Evolutionary conservation across 148 eudicot species (phyloP), one percentile per base, ranked within the genome.

Genomic region (Drosera capensis): DNA sequence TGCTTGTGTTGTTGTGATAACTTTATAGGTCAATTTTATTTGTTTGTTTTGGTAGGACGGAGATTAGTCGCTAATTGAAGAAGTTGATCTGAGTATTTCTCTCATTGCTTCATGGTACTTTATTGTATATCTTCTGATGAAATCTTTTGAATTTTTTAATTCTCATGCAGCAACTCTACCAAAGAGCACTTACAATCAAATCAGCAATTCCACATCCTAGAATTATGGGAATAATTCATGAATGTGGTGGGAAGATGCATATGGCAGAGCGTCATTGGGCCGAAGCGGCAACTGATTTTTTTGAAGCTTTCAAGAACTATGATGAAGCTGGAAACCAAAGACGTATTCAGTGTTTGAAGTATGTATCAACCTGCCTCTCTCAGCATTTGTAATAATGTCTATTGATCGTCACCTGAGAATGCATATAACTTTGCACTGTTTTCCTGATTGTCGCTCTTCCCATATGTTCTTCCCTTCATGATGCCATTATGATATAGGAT

Each of bases 121-220:
- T 13, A 4, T 2, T 11, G 13, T 34, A 34, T 5, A 28, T 28
- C 31, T 34, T 34, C 38, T 34, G 45, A 41, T 19, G 13, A 14
- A 1, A 17, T 23, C 20, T 17, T 23, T 6, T 20, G 7, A 20
- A 41, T 19, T 4, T 3, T 19, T 22, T 40, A 19, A 19, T 15
- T 56, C 46, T 14, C 50, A 43, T 56, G 58, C 79, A 90, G 99
- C 88, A 90, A 85, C 67, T 90, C 17, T 90, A 90, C 71, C 93
- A 68, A 58, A 90, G 76, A 63, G 99, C 99, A 60, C 72, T 90
- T 14, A 68, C 95, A 26, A 75, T 90, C 49, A 90, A 90, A 58
- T 90, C 99, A 54, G 99, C 99, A 14, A 90, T 90, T 53, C 95
- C 99, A 45, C 99, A 90, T 70, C 99, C 99, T 48, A 81, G 95